phyloP scores from a whole-genome alignment of 164 flowering plant genomes.

The Aristolochia contorta region DNA sequence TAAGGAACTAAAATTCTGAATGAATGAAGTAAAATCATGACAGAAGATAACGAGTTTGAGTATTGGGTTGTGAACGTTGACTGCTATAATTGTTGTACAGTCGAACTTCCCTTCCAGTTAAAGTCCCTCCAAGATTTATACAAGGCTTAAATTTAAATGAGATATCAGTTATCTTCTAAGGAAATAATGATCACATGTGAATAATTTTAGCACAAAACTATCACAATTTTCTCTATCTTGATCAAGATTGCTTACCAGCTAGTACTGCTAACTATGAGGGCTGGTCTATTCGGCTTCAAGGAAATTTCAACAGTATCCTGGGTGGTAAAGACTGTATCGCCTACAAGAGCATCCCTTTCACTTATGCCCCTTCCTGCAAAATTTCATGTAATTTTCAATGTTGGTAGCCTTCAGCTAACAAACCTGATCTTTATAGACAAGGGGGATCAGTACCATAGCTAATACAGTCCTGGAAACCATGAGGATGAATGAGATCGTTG shows the following conservation, averaged over 20 bases:
- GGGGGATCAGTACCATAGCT: slow-evolving; percentile 42
- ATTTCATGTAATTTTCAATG: not conserved
- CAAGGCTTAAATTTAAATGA: no score
- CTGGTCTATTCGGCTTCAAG: slow-evolving; percentile 69
- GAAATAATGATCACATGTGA: no score
- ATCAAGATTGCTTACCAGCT: slow-evolving; percentile 61
- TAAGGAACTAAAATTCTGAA: no score
- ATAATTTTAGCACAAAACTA: no score
- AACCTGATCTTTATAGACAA: not conserved
- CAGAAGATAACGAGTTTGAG: no score
- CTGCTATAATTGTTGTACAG: no score
- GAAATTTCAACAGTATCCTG: slow-evolving; percentile 26
- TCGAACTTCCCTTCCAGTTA: no score
- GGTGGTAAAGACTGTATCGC: slow-evolving; percentile 45
- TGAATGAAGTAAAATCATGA: no score
- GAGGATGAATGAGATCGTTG: slow-evolving; percentile 26
- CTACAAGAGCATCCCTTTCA: not conserved
- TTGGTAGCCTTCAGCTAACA: not conserved
- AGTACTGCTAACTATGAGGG: slow-evolving; percentile 87
- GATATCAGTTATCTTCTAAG: no score
- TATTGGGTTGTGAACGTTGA: no score
- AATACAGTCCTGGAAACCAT: slow-evolving; percentile 51
- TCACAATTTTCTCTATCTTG: no score
- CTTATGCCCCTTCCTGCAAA: not conserved
- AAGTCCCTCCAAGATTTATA: no score